Percentiles rank a stretch among this genome's conserved stretches.
Evolutionary conservation across 805 yeast genomes (phyloP).

Genomic region (Tetrapisispora taiwanensis): DNA sequence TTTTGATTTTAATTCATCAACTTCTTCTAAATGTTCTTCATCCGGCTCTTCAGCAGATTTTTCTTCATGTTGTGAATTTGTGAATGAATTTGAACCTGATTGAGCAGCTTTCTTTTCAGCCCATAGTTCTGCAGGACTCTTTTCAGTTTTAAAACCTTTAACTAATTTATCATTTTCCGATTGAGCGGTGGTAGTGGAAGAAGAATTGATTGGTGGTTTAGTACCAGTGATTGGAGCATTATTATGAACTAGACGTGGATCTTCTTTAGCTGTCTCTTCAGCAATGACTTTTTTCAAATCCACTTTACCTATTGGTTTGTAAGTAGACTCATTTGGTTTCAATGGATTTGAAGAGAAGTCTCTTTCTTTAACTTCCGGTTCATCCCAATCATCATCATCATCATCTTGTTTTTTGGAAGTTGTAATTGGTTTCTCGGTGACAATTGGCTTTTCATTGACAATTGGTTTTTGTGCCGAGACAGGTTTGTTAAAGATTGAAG

Average conservation of each 20-base stretch:
- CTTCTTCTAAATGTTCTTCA: conserved; percentile 21
- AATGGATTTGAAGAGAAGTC: conserved; percentile 40
- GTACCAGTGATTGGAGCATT: conserved; percentile 19
- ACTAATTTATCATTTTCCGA: conserved; percentile 33
- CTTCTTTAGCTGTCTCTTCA: conserved; percentile 35
- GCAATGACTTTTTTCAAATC: conserved; percentile 37
- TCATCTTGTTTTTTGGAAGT: conserved; percentile 9
- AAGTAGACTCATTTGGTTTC: conserved; percentile 37
- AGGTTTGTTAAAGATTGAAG: conserved; percentile 12
- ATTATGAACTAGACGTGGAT: conserved; percentile 32
- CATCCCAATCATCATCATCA: conserved; percentile 38
- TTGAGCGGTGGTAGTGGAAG: conserved; percentile 3
- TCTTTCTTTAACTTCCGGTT: conserved; percentile 39
- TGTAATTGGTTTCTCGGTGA: conserved; percentile 2
- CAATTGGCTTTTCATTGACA: conserved; percentile 8
- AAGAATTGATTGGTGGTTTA: conserved; percentile 22
- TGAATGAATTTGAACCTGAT: background rate
- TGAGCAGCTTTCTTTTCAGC: conserved; percentile 78
- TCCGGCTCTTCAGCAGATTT: conserved; percentile 23
- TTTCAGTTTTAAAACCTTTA: conserved; percentile 62
- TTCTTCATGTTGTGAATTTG: conserved; percentile 24
- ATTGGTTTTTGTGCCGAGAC: conserved; percentile 14
- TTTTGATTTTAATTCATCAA: conserved; percentile 30
- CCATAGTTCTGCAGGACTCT: conserved; percentile 93
- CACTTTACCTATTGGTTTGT: conserved; percentile 55